phyloP scores from a whole-genome alignment of 768 basidiomycete genomes.

The Podaxis rugospora region DNA sequence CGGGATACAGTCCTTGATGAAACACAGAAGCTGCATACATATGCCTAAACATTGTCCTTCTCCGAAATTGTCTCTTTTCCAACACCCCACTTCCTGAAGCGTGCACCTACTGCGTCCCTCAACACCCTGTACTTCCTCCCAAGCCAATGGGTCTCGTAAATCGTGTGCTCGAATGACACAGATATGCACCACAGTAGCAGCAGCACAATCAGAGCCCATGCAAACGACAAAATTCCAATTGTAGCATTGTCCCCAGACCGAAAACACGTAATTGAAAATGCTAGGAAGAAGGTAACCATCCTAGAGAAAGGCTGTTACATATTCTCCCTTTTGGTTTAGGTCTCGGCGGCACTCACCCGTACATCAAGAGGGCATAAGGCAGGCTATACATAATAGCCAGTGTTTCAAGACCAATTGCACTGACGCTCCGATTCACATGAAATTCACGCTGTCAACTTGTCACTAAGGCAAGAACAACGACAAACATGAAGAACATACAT shows the following conservation, averaged over 20 bases:
- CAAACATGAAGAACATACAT: background rate
- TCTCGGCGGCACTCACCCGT: conserved; percentile 4
- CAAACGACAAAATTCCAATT: background rate
- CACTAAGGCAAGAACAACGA: background rate
- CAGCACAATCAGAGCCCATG: background rate
- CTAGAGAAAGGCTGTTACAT: background rate
- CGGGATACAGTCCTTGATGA: background rate
- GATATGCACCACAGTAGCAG: conserved; percentile 2
- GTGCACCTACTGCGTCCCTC: background rate
- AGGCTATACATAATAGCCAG: conserved; percentile 13
- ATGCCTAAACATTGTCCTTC: background rate
- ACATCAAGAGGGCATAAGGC: conserved; percentile 12
- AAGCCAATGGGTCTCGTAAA: background rate
- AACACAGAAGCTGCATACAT: background rate
- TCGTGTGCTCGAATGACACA: background rate
- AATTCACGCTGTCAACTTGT: background rate
- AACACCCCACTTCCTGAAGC: background rate
- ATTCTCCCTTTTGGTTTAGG: background rate
- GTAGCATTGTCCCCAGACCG: background rate
- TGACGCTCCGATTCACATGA: conserved; percentile 7
- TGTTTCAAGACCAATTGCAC: conserved; percentile 8
- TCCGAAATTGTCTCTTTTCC: background rate
- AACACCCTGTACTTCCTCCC: background rate
- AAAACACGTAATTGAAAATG: conserved; percentile 4
- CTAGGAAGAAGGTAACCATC: background rate